Evolutionary conservation across 768 basidiomycete species (phyloP).

Genomic region (Sporobolomyces pararoseus): DNA sequence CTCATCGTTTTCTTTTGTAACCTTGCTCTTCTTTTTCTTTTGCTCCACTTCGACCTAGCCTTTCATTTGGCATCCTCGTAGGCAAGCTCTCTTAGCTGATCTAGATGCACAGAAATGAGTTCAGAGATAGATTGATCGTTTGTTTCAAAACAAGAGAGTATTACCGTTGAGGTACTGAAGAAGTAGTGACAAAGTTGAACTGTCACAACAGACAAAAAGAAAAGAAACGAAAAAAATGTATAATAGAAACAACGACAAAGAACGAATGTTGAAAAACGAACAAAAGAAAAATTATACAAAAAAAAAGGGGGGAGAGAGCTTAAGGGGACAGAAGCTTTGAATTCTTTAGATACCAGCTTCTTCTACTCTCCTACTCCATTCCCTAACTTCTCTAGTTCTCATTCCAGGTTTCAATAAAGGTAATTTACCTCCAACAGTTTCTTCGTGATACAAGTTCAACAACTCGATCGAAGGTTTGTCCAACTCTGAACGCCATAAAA

Average conservation of each 20-base stretch:
- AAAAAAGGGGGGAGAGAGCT: not conserved
- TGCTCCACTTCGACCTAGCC: no score
- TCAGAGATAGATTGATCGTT: no score
- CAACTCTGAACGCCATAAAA: conserved; percentile 13
- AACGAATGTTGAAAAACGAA: no score
- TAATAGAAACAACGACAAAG: conserved; percentile 8
- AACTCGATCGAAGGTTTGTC: not conserved
- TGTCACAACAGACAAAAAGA: not conserved
- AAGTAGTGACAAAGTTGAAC: no score
- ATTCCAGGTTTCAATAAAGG: not conserved
- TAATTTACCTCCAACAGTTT: not conserved
- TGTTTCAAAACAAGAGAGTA: no score
- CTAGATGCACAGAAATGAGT: no score
- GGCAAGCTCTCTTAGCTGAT: no score
- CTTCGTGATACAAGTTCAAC: not conserved
- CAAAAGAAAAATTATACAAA: not conserved
- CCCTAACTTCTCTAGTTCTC: not conserved
- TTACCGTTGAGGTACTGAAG: no score
- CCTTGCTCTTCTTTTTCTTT: no score
- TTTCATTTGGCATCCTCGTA: no score
- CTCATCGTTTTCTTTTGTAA: no score
- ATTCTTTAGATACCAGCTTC: conserved; percentile 6
- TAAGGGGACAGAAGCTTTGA: not conserved
- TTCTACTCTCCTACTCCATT: conserved; percentile 5
- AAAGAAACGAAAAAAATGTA: not conserved